These are phyloP conservation scores for Alnus rubra DNA, from an alignment of 306 rosid genomes.

Conservation along the genomic window DNA sequence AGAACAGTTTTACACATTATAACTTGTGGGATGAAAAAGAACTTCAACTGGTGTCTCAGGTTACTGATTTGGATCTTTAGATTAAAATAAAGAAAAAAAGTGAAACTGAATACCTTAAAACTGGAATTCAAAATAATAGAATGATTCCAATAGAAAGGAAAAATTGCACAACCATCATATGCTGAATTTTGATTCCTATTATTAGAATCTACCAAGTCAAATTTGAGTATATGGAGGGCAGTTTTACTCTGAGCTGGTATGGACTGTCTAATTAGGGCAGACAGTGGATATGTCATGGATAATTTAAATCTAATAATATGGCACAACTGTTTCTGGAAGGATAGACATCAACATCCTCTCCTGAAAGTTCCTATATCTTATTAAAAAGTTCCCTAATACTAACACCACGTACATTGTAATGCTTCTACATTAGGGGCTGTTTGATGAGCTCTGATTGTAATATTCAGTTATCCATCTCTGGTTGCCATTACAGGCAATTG, in stretches of 20 bases:
- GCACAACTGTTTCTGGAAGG: background rate
- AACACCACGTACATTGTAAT: background rate
- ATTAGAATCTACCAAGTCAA: background rate
- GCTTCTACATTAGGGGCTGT: background rate
- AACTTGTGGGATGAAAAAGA: background rate
- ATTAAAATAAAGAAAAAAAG: background rate
- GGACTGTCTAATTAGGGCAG: background rate
- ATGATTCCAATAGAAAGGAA: background rate
- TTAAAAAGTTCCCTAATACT: background rate
- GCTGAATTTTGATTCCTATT: background rate
- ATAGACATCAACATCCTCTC: constrained; percentile 2
- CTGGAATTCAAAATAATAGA: background rate
- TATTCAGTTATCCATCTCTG: constrained; percentile 10
- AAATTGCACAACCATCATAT: background rate
- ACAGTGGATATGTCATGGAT: background rate
- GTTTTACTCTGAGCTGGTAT: background rate
- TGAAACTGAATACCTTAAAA: background rate
- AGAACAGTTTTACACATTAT: background rate
- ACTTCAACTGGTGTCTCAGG: background rate
- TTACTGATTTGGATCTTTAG: background rate
- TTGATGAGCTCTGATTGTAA: constrained; percentile 17
- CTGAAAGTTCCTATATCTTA: background rate
- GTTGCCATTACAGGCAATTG: constrained; percentile 71
- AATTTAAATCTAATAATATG: background rate
- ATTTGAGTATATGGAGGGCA: background rate